Evolutionary conservation across 2,329 filamentous ascomycete genomes (phyloP).

Genomic region (Phaeosphaeria sp.): DNA sequence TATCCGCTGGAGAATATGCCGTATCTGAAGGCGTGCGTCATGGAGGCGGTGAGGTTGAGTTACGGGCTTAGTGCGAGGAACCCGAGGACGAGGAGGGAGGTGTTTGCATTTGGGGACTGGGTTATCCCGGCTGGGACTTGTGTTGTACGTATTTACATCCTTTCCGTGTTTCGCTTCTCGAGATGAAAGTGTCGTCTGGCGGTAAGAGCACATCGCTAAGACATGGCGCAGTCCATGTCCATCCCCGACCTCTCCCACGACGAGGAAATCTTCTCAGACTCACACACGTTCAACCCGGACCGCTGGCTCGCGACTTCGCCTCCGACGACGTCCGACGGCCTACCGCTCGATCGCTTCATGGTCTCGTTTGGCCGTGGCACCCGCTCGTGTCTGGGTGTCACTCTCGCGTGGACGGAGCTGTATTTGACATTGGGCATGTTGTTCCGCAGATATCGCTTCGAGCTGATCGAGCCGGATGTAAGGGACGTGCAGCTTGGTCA

Average conservation of each 20-base stretch:
- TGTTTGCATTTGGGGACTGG: conserved; percentile 34
- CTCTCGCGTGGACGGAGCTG: conserved; percentile 44
- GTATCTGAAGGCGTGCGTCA: conserved; percentile 32
- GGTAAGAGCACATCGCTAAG: no score
- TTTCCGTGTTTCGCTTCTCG: no score
- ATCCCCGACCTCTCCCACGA: conserved; percentile 46
- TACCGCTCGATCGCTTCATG: conserved; percentile 48
- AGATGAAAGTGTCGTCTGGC: no score
- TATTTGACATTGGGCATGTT: conserved; percentile 43
- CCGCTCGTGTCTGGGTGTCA: conserved; percentile 52
- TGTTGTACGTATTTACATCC: conserved; percentile 19
- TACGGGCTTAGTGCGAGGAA: conserved; percentile 50
- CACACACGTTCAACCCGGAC: conserved; percentile 46
- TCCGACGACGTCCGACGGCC: conserved; percentile 28
- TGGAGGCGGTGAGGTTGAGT: conserved; percentile 44
- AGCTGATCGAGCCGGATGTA: conserved; percentile 36
- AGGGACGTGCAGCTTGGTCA: conserved; percentile 42
- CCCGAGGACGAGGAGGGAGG: conserved; percentile 37
- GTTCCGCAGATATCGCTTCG: conserved; percentile 41
- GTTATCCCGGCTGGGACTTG: conserved; percentile 44
- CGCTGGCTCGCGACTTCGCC: conserved; percentile 48
- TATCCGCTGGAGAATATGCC: conserved; percentile 31
- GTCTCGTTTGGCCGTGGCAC: conserved; percentile 52
- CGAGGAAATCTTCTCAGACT: conserved; percentile 47
- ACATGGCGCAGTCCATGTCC: conserved; percentile 45